Evolutionary conservation across 352 stramenopile species (phyloP), one percentile per base, ranked within the genome.

Genomic region (Elongisporangium anandrum): DNA sequence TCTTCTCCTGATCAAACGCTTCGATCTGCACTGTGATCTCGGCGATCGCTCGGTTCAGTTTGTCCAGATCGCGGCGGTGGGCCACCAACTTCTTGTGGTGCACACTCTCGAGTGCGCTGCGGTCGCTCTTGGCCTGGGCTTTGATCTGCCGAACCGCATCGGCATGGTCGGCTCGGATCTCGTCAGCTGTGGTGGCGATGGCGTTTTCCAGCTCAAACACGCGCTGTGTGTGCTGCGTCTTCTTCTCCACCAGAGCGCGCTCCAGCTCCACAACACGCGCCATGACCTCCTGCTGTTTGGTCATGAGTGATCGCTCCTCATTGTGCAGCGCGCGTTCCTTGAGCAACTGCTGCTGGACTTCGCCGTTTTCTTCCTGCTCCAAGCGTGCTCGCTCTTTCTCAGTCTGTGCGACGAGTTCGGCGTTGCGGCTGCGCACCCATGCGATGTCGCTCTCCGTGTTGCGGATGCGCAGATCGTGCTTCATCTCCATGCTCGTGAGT

Each of bases 191-290:
- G 21, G 74, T 75, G 19, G 73, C 59, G 2, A 74, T 57, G 29
- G 72, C 65, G 19, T 69, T 83, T 29, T 88, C 75, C 15, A 87
- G 57, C 3, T 50, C 63, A 34, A 87, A 86, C 26, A 82, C 62
- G 21, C 79, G 64, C 54, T 87, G 76, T 20, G 74, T 49, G 52
- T 90, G 81, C n/a, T 69, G 64, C 17, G 73, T 87, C 60, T 86
- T 88, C 61, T 86, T 82, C 15, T 78, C 72, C 4, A 85, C 60
- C 7, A 88, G 56, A 38, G 83, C 61, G 10, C 73, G 72, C 59
- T 88, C 78, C 34, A 90, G 66, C 15, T 85, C 63, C 4, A 85
- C 72, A 51, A 88, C 68, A 17, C 81, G 77, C n/a, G 64, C 61
- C 61, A 88, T 70, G 47, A 87, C 48, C 26, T 85, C 74, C 38